Conservation (phyloP, 1,284 basidiomycete genomes). For the Wallemia ichthyophaga region DNA sequence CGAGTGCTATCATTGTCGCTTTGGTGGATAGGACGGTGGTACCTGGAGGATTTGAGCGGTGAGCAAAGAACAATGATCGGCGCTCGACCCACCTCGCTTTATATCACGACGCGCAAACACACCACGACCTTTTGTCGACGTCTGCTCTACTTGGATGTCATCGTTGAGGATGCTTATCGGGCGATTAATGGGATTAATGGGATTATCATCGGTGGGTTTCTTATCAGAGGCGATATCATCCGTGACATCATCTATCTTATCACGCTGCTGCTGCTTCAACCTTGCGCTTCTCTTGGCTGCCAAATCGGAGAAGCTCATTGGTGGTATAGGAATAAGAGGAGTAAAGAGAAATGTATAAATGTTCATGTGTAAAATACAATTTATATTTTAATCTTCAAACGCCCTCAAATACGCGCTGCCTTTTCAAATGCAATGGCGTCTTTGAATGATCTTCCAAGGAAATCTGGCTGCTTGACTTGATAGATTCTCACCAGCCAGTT, state of each 20-base stretch:
- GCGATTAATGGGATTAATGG: too few species aligned
- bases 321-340: background rate
- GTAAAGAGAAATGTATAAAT: background rate
- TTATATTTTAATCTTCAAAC: background rate
- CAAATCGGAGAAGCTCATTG: background rate
- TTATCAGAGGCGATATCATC: background rate
- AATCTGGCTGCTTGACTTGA: slow-evolving; percentile 78
- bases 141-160: background rate
- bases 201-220: background rate
- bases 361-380: background rate
- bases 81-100: background rate
- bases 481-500: slow-evolving; percentile 97
- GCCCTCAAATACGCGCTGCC: background rate
- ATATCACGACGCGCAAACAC: background rate
- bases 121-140: background rate
- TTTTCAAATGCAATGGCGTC: slow-evolving; percentile 46
- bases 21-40: background rate
- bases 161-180: background rate
- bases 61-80: too few species aligned
- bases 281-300: background rate
- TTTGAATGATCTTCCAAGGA: slow-evolving; percentile 60
- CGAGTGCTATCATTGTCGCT: background rate
- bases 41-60: background rate
- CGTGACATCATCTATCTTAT: background rate
- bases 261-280: background rate